These are phyloP conservation scores for Anthracocystis walkeri DNA, from an alignment of 1,284 basidiomycete species.

Conservation along the genomic window DNA sequence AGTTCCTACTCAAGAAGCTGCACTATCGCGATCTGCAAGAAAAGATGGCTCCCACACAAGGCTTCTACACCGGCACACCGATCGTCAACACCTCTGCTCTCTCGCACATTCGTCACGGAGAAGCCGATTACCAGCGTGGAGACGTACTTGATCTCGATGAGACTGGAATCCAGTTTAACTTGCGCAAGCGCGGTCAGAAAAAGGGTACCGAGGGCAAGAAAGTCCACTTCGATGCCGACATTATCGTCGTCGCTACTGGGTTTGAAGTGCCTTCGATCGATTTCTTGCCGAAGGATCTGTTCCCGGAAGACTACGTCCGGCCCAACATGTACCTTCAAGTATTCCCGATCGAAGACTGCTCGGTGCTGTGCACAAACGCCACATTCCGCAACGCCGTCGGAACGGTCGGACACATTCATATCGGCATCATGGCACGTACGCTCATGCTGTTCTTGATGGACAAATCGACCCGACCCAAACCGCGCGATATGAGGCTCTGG, in stretches of 20 bases:
- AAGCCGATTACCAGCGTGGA: slow-evolving; percentile 74
- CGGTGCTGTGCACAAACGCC: slow-evolving; percentile 75
- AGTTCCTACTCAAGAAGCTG: slow-evolving; percentile 72
- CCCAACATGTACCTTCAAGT: slow-evolving; percentile 77
- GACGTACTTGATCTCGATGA: slow-evolving; percentile 73
- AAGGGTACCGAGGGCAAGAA: slow-evolving; percentile 68
- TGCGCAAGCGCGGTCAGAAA: slow-evolving; percentile 67
- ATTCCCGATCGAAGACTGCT: slow-evolving; percentile 75
- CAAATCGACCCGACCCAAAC: slow-evolving; percentile 72
- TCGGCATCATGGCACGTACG: slow-evolving; percentile 74
- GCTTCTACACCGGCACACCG: slow-evolving; percentile 66
- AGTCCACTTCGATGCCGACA: slow-evolving; percentile 73
- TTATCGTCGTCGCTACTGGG: slow-evolving; percentile 77
- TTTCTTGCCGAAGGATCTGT: slow-evolving; percentile 75
- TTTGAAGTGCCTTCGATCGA: slow-evolving; percentile 75
- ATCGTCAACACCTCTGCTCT: slow-evolving; percentile 76
- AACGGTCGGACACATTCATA: slow-evolving; percentile 60
- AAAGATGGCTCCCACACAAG: slow-evolving; percentile 65
- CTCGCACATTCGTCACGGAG: slow-evolving; percentile 73
- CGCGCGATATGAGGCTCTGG: slow-evolving; percentile 77
- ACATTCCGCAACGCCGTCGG: slow-evolving; percentile 72
- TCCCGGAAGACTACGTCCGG: slow-evolving; percentile 74
- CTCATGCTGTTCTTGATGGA: slow-evolving; percentile 76
- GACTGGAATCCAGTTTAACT: slow-evolving; percentile 71
- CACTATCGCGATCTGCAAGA: slow-evolving; percentile 75